Evolutionary conservation across 805 yeast genomes (phyloP), one percentile per base, ranked within the genome.

Genomic region (Candida hungchunana): DNA sequence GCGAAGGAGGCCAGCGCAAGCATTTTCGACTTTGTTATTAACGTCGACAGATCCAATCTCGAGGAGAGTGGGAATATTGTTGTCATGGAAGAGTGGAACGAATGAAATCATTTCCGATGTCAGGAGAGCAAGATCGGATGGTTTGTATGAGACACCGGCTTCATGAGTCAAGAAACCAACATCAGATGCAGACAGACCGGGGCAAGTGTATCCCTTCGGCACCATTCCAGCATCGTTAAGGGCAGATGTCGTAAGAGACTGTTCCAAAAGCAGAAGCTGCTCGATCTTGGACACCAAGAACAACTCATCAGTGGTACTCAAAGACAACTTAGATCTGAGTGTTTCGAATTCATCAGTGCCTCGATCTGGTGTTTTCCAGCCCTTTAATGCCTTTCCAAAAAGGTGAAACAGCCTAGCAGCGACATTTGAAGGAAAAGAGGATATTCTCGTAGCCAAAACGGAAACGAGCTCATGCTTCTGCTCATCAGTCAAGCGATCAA

Each of bases 1-100:
- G 41, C 74, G 71, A 37, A 77, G 62, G 8, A 67, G 43, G 12
- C 76, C 66, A 3, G 67, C 63, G 1, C 88, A 80, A 0, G 62
- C 44, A 26, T 77, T 80, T 9, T 79, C 71, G 5, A 83, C 63
- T 1, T 70, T 59, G 0, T 82, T 69, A 9, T 71, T 65, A 0
- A 71, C 52, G 50, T 85, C 95, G 11, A 73, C 67, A 4, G 82
- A 65, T 0, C 84, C 95, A 20, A 83, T 66, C 3, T 83, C 52
- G 2, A 79, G 60, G 2, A 83, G 77, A 7, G 76, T 47, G 7
- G 67, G 55, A 18, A 72, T 50, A 3, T 55, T 50, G 5, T 63
- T 64, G n/a, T 62, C 48, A 13, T 53, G 48, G 19, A 64, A 51
- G 6, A 57, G 13, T 9, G 52, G 30, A 41, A 64, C 32, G 53